Base-by-base conservation (phyloP, 2,329 filamentous ascomycete genomes). In the Podosphaera aphanis region DNA sequence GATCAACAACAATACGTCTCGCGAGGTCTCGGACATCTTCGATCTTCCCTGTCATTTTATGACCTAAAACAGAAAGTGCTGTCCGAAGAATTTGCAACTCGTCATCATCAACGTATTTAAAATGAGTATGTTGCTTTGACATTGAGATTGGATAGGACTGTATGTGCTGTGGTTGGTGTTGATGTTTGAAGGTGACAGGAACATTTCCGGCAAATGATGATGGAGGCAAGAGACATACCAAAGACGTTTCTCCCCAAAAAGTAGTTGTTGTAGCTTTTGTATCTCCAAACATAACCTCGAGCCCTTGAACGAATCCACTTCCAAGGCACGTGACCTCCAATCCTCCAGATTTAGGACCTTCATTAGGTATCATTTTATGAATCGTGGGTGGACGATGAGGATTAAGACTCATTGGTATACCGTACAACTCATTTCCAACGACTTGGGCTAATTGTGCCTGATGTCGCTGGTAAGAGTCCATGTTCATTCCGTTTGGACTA, bases 291-390 rank as follows among this genome's bases (percentile, higher is more conserved):
- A 85, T 80, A 46, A 93, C 82, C 50, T 86, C 81, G 50, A 92
- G 69, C 1, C 75, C 75, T 61, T 80, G 78, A 51, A 76, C 78
- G 59, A 93, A 93, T 13, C 78, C 75, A 51, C 77, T 81, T 16
- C 86, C 85, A 7, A 93, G 66, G 47, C 90, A 73, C 0, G 83
- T 88, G 2, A 93, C 83, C 59, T 94, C 85, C 45, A 83, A 85
- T 37, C 85, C 85, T 48, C 85, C 85, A 31, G 74, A 74, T 48
- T 77, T 82, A 5, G 85, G 82, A 0, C 85, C 85, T 60, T 92
- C 82, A 25, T 71, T 71, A 0, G 86, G 85, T 31, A 90, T 83
- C 49, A 93, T 70, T 59, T 86, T 88, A 58, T 83, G 78, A 19
- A 92, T 88, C 16, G 72, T 71, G 1, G 78, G 73, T 2, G 71